Percentiles rank a stretch among this genome's conserved stretches.
These are phyloP conservation scores for Phlegmacium glaucopus DNA, from an alignment of 768 basidiomycete species.

Conservation along the genomic window DNA sequence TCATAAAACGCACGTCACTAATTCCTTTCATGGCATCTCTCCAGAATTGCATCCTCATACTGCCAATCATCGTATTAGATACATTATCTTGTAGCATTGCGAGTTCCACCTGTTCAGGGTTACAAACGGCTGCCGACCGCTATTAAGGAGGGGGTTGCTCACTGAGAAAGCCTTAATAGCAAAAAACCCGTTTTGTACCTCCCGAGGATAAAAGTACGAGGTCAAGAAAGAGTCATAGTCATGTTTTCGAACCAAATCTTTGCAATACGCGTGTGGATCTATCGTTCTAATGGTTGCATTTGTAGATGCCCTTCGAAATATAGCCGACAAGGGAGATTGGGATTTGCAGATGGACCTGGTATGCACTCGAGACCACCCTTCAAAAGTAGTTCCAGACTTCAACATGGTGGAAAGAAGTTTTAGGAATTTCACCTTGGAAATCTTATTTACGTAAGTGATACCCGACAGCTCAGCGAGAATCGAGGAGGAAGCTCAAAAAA, in stretches of 20 bases:
- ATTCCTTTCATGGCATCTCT: conserved; percentile 72
- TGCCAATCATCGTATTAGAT: conserved; percentile 70
- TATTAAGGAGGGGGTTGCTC: conserved; percentile 28
- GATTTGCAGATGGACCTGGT: conserved; percentile 1
- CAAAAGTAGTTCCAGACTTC: conserved; percentile 5
- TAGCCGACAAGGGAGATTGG: background rate
- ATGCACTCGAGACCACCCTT: background rate
- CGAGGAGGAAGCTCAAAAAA: too few relatives aligned
- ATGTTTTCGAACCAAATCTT: conserved; percentile 65
- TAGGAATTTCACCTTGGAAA: too few relatives aligned
- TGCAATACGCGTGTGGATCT: conserved; percentile 64
- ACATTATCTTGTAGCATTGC: conserved; percentile 75
- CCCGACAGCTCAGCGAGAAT: too few relatives aligned
- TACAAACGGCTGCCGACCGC: conserved; percentile 4
- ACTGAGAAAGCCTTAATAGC: conserved; percentile 85
- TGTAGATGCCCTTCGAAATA: conserved; percentile 9
- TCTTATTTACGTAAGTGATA: too few relatives aligned
- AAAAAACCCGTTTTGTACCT: conserved; percentile 63
- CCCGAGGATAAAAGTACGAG: conserved; percentile 68
- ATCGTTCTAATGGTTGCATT: conserved; percentile 19
- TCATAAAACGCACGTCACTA: conserved; percentile 48
- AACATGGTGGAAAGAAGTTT: too few relatives aligned
- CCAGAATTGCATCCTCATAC: conserved; percentile 88
- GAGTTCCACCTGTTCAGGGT: conserved; percentile 58
- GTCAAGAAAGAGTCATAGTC: conserved; percentile 80